Base-by-base conservation (phyloP, 306 rosid species). In the Urtica urens region DNA sequence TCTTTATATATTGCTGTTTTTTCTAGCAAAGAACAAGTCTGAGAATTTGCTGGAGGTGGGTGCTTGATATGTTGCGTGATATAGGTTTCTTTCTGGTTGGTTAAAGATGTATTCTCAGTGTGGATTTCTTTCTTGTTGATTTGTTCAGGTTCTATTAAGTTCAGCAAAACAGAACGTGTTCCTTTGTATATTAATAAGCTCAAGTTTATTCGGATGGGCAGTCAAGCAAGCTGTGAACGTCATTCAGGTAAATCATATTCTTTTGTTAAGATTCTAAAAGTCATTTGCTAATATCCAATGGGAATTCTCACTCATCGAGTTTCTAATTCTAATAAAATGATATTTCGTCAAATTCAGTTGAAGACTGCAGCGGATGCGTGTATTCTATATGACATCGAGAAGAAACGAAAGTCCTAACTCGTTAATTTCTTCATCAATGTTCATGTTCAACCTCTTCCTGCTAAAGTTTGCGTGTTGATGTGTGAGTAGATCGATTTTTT, bases 201-300 rank as follows among this genome's bases (percentile, higher is more conserved):
- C 76, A 24, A 75, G 78, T 72, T 58, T 79, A 42, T 75, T 90
- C 62, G 99, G 99, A 64, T 90, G 99, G 86, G 85, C 87, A 17
- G 87, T 78, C 71, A 90, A 90, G 72, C 99, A 90, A 69, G 57
- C 73, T 55, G 52, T 85, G 49, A 90, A 90, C 67, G 28, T 86
- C 43, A 90, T 90, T 22, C 99, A 90, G 99, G 99, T 90, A 56
- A 50, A 37, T 40, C 22, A n/a, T 57, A 1, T 4, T 44, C 5
- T 25, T 41, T 21, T 7, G n/a, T n/a, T n/a, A n/a, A n/a, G n/a
- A n/a, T n/a, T n/a, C n/a, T n/a, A 23, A 53, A 60, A 2, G 38
- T 8, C 17, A 49, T 18, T 17, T 3, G 33, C 15, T 15, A 29
- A 49, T 49, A 49, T 29, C 23, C 5, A 5, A 10, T n/a, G n/a